phyloP scores from a whole-genome alignment of 2,329 filamentous ascomycete genomes.

The Aspergillus transmontanensis region DNA sequence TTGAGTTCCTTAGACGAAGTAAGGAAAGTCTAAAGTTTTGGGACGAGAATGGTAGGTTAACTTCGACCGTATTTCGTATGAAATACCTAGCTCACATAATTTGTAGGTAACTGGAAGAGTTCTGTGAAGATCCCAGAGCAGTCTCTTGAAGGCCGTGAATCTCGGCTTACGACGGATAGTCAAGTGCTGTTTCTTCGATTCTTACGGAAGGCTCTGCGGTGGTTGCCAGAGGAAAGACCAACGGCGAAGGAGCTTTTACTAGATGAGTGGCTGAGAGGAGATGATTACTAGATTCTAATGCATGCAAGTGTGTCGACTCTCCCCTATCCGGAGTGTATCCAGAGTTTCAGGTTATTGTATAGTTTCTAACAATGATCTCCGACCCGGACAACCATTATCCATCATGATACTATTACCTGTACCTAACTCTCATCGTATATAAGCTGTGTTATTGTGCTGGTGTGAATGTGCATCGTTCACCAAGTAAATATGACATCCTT shows the following conservation, averaged over 20 bases:
- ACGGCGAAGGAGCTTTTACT: constrained; percentile 23
- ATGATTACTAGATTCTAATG: constrained; percentile 12
- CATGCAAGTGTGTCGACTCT: not conserved
- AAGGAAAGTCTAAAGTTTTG: constrained; percentile 38
- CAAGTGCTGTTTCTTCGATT: constrained; percentile 28
- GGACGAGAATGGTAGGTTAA: constrained; percentile 31
- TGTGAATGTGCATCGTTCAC: too few species aligned
- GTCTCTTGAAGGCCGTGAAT: constrained; percentile 28
- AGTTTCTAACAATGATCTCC: too few species aligned
- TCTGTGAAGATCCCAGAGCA: constrained; percentile 25
- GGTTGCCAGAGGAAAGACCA: constrained; percentile 30
- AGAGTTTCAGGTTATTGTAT: too few species aligned
- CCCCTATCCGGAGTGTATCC: too few species aligned
- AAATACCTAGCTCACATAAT: not conserved
- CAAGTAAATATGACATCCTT: too few species aligned
- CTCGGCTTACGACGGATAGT: constrained; percentile 24
- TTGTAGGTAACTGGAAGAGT: constrained; percentile 30
- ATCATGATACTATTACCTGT: too few species aligned
- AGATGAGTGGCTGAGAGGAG: constrained; percentile 19
- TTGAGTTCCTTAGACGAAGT: constrained; percentile 30
- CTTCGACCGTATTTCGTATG: not conserved
- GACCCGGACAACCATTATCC: too few species aligned
- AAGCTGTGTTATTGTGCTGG: too few species aligned
- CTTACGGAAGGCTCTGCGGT: constrained; percentile 30
- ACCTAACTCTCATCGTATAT: too few species aligned